Base-by-base conservation (phyloP, 805 yeast genomes). In the Metschnikowia kofuensis region DNA sequence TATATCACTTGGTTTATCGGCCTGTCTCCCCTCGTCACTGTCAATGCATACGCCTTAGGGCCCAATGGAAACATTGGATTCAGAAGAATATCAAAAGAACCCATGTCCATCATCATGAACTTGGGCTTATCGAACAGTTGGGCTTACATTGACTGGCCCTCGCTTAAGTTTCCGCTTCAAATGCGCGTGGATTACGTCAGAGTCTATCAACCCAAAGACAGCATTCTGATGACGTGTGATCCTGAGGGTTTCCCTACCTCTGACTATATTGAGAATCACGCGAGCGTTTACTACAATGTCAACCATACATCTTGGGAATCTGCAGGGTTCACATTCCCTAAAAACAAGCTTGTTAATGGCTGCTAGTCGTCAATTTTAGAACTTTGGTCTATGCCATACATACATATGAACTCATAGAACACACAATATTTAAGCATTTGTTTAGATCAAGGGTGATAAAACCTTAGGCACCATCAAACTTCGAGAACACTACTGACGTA, bases 1-100 rank as follows among this genome's bases (percentile, higher is more conserved):
- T 90, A 91, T 65, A 74, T 87, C 54, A 79, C 83, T 39, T 92
- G 97, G 96, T 84, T 78, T 64, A 88, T 90, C 31, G 98, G 97
- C 39, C 81, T 81, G 42, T 71, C 76, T 30, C 54, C 63, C 1
- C 65, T 69, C 1, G 58, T 65, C 36, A 59, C 59, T n/a, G 52
- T 71, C 5, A 52, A 60, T 13, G 69, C 70, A 6, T 60, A 61
- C 40, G 64, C 74, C 0, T 52, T 72, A 16, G 74, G 69, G 40
- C 77, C 77, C 10, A 68, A 67, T 35, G 73, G 71, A 10, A 65
- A 69, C 39, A 45, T 71, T 26, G 75, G 72, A 5, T 66, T 68
- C 64, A 59, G 75, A 45, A 56, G 61, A 26, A 60, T 70, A 10
- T 55, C 70, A 1, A 66, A 66, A 45, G 75, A 70, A 51, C 75